Evolutionary conservation across 2,329 filamentous ascomycete species (phyloP).

Genomic region (Colletotrichum sidae): DNA sequence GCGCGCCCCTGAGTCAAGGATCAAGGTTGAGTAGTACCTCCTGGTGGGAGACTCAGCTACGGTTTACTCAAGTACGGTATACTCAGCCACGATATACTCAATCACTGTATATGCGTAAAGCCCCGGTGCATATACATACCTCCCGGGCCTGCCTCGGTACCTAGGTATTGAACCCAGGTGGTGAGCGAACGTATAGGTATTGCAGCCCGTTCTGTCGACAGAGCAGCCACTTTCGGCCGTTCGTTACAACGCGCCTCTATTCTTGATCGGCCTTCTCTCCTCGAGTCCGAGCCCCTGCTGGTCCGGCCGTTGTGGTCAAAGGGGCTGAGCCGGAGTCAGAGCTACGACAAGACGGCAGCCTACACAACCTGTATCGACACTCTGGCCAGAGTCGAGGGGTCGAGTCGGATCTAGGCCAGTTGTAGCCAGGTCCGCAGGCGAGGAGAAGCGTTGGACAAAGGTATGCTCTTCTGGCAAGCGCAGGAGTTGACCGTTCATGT

Average conservation of each 20-base stretch:
- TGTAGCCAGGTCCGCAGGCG: slow-evolving; percentile 7
- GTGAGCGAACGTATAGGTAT: no score
- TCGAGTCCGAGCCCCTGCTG: slow-evolving; percentile 30
- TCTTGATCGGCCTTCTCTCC: slow-evolving; percentile 12
- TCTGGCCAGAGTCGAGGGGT: not conserved
- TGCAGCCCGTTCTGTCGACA: slow-evolving; percentile 9
- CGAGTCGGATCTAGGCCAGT: slow-evolving; percentile 17
- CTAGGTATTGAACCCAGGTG: no score
- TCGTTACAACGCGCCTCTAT: slow-evolving; percentile 15
- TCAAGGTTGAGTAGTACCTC: not conserved
- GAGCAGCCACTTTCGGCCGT: slow-evolving; percentile 33
- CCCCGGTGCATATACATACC: no score
- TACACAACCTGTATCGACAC: slow-evolving; percentile 3
- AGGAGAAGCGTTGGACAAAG: slow-evolving; percentile 1
- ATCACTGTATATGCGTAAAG: no score
- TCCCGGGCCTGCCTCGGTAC: no score
- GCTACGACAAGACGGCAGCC: slow-evolving; percentile 12
- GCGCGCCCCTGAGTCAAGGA: slow-evolving; percentile 34
- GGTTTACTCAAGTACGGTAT: no score
- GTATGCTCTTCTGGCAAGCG: slow-evolving; percentile 14
- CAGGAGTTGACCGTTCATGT: slow-evolving; percentile 26
- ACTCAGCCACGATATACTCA: no score
- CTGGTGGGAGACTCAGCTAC: no score
- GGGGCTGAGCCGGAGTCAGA: slow-evolving; percentile 26
- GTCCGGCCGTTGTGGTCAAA: slow-evolving; percentile 22